phyloP scores from a whole-genome alignment of 1,284 basidiomycete genomes.

The Porogramme epimiltina region DNA sequence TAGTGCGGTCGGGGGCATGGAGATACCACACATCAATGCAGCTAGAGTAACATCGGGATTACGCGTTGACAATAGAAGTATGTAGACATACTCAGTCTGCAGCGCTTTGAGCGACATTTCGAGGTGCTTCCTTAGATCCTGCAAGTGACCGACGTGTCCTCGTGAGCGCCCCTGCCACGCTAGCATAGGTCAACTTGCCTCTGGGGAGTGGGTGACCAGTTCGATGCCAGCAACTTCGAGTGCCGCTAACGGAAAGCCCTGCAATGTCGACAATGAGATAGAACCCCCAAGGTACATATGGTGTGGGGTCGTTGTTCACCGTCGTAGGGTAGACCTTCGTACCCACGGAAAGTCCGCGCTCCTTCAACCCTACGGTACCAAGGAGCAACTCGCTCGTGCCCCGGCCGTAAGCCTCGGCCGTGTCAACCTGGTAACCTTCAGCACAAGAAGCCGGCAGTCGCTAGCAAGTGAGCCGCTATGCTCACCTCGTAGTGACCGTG shows the following conservation, averaged over 20 bases:
- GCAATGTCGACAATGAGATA: too few relatives aligned
- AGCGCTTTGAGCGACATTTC: constrained; percentile 47
- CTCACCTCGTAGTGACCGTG: constrained; percentile 56
- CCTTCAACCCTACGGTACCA: constrained; percentile 36
- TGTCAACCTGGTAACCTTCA: constrained; percentile 47
- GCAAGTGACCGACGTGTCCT: too few relatives aligned
- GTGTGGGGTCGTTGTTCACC: too few relatives aligned
- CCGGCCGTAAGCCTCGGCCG: constrained; percentile 49
- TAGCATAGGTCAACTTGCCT: too few relatives aligned
- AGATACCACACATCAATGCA: constrained; percentile 52
- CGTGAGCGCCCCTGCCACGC: too few relatives aligned
- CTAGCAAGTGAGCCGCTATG: neutral
- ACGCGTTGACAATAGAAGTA: constrained; percentile 1
- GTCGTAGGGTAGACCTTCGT: constrained; percentile 34
- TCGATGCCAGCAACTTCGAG: too few relatives aligned
- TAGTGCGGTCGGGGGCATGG: constrained; percentile 53
- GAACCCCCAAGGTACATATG: too few relatives aligned
- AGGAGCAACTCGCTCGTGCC: constrained; percentile 54
- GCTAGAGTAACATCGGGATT: constrained; percentile 26
- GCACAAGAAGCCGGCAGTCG: neutral
- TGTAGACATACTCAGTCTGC: constrained; percentile 47
- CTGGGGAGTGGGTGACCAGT: too few relatives aligned
- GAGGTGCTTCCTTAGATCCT: constrained; percentile 48
- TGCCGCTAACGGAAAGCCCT: too few relatives aligned
- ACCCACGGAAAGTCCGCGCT: constrained; percentile 51